A percentile compares a stretch with the other conserved stretches of the same genome.
Conservation (phyloP, 257 asterid genomes). For the Nicotiana sylvestris region DNA sequence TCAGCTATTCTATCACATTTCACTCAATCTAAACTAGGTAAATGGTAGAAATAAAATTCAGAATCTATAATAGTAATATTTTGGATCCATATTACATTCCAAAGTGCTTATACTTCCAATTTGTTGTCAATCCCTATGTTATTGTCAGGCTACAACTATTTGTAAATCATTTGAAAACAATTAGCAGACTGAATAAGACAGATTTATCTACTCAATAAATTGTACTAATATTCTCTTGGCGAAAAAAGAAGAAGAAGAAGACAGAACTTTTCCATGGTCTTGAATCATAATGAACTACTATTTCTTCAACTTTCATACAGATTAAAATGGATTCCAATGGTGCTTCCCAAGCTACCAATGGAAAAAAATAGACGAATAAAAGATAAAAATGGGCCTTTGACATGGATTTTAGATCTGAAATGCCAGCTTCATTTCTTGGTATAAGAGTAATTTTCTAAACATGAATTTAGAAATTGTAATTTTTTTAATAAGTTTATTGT, state of each 20-base stretch:
- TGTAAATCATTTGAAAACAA: background rate
- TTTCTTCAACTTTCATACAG: background rate
- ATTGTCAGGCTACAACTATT: background rate
- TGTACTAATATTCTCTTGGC: background rate
- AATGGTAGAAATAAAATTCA: too few species aligned
- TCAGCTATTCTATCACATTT: too few species aligned
- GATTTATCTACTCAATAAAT: background rate
- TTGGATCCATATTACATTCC: too few species aligned
- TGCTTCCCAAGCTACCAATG: background rate
- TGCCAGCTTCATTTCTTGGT: background rate
- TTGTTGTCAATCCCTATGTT: background rate
- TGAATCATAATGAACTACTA: background rate
- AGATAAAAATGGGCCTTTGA: background rate
- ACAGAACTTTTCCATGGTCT: background rate
- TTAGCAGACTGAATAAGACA: background rate
- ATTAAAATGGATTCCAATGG: background rate
- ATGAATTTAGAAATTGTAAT: background rate
- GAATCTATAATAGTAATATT: too few species aligned
- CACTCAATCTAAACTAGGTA: too few species aligned
- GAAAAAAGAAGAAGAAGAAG: background rate
- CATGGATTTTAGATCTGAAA: background rate
- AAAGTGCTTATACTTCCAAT: background rate
- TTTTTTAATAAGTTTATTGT: background rate
- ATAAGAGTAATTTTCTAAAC: background rate
- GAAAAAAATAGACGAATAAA: background rate